Percentiles rank a stretch among this genome's conserved stretches.
Evolutionary conservation across 2,329 filamentous ascomycete genomes (phyloP).

Genomic region (Capronia coronata): DNA sequence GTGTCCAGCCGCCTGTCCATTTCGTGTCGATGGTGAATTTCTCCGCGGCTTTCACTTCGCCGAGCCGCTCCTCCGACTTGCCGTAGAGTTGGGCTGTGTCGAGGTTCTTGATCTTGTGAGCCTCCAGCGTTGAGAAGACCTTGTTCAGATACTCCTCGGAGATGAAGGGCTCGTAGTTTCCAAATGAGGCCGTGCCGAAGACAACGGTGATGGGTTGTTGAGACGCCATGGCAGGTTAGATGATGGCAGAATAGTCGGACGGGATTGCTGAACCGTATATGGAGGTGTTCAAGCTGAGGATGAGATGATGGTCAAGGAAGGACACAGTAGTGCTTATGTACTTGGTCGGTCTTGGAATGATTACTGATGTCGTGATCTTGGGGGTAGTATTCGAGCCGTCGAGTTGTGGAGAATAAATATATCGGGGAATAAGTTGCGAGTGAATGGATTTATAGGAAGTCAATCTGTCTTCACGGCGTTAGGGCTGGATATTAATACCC

Average conservation of each 20-base stretch:
- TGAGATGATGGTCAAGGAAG: too few species aligned
- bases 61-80: constrained; percentile 40
- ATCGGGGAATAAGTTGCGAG: too few species aligned
- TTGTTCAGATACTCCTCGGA: constrained; percentile 10
- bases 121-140: constrained; percentile 16
- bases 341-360: too few species aligned
- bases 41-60: constrained; percentile 36
- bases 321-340: too few species aligned
- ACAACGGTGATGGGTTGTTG: constrained; percentile 15
- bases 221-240: constrained; percentile 9
- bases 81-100: constrained; percentile 33
- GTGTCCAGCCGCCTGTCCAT: constrained; percentile 35
- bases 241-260: background rate
- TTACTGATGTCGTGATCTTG: too few species aligned
- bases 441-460: too few species aligned
- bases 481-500: too few species aligned
- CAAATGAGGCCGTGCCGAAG: constrained; percentile 17
- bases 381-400: too few species aligned
- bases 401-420: too few species aligned
- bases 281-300: too few species aligned
- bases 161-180: constrained; percentile 17
- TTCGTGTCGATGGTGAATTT: constrained; percentile 46
- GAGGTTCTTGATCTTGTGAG: constrained; percentile 20
- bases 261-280: too few species aligned
- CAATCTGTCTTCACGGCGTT: too few species aligned